These are phyloP conservation scores for Camelina sativa DNA, from an alignment of 345 rosid species.

Conservation along the genomic window DNA sequence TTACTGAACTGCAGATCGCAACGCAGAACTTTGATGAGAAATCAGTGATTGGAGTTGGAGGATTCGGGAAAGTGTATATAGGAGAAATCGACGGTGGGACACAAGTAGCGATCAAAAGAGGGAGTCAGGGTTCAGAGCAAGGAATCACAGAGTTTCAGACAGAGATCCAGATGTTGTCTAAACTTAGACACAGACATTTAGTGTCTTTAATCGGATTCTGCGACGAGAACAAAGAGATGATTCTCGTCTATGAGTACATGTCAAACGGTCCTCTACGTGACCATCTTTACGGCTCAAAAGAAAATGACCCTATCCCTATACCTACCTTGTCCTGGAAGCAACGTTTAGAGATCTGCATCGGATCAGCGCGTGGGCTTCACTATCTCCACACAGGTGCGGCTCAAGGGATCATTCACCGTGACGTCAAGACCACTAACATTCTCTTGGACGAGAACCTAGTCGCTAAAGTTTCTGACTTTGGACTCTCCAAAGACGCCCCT, in stretches of 20 bases:
- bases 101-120: constrained; percentile 71
- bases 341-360: constrained; percentile 80
- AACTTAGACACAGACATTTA: constrained; percentile 80
- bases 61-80: constrained; percentile 81
- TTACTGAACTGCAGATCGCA: constrained; percentile 65
- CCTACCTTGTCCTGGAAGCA: constrained; percentile 78
- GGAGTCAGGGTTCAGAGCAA: constrained; percentile 69
- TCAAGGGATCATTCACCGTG: constrained; percentile 81
- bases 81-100: constrained; percentile 72
- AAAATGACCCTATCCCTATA: constrained; percentile 43
- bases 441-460: constrained; percentile 81
- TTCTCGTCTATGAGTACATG: constrained; percentile 90
- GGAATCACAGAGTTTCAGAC: constrained; percentile 89
- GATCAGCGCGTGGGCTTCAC: constrained; percentile 82
- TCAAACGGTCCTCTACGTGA: constrained; percentile 83
- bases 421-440: constrained; percentile 86
- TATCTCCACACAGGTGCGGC: constrained; percentile 83
- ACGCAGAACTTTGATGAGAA: constrained; percentile 75
- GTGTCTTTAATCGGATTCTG: constrained; percentile 84
- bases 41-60: constrained; percentile 77
- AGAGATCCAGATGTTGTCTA: constrained; percentile 86
- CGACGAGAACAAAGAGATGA: constrained; percentile 80
- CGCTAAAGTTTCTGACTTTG: constrained; percentile 82
- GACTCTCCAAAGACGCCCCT: constrained; percentile 77
- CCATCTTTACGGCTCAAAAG: constrained; percentile 69